phyloP scores from a whole-genome alignment of 2,329 filamentous ascomycete genomes.

The Diaporthe amygdali region DNA sequence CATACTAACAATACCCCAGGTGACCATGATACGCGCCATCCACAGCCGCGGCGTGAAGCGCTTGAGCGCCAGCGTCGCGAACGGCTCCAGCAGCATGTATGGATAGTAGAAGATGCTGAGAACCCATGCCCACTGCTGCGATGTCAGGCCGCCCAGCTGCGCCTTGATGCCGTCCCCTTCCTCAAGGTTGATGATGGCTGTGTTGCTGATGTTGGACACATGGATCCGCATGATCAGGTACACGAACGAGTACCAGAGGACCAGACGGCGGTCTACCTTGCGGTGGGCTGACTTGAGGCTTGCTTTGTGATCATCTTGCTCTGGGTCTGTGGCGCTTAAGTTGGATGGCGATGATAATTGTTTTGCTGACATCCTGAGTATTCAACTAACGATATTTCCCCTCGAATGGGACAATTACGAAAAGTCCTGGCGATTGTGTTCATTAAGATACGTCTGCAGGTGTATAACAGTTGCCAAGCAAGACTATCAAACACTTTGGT shows the following conservation, averaged over 20 bases:
- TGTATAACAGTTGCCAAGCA: too few relatives aligned
- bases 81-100: constrained; percentile 34
- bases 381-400: too few relatives aligned
- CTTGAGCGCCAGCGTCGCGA: constrained; percentile 32
- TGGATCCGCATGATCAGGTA: constrained; percentile 34
- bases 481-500: background rate
- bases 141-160: constrained; percentile 30
- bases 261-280: constrained; percentile 31
- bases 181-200: constrained; percentile 35
- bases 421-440: too few relatives aligned
- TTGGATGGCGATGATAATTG: background rate
- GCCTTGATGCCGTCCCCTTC: constrained; percentile 32
- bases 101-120: constrained; percentile 33
- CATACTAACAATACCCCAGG: constrained; percentile 32
- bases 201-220: constrained; percentile 34
- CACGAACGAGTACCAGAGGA: constrained; percentile 32
- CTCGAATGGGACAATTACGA: too few relatives aligned
- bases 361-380: background rate
- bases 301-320: background rate
- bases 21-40: constrained; percentile 35
- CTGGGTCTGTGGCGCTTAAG: background rate
- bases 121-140: constrained; percentile 33
- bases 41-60: constrained; percentile 29
- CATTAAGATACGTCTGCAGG: too few relatives aligned
- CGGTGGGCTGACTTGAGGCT: constrained; percentile 26